These are phyloP conservation scores for Solanum hybrid DNA, from an alignment of 305 asterid genomes.

Conservation along the genomic window DNA sequence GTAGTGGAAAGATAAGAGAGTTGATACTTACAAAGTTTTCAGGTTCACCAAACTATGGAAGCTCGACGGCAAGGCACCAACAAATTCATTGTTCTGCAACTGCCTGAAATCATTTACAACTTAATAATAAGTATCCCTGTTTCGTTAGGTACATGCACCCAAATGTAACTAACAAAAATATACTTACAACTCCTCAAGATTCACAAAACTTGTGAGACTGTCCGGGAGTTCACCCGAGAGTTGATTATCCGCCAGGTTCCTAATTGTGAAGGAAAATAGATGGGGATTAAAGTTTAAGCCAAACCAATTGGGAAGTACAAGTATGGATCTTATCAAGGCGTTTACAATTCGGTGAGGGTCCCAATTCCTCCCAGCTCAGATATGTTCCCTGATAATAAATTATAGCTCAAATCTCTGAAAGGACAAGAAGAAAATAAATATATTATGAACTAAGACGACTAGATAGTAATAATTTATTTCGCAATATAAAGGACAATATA, in stretches of 20 bases:
- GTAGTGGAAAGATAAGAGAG: not conserved
- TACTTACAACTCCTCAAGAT: conserved; percentile 2
- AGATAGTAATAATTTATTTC: not conserved
- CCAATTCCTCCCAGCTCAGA: not conserved
- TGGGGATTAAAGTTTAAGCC: not conserved
- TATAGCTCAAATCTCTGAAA: conserved; percentile 4
- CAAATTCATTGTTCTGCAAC: conserved; percentile 1
- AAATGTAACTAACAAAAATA: not conserved
- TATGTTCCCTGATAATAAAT: conserved; percentile 3
- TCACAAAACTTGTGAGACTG: not conserved
- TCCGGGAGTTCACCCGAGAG: not conserved
- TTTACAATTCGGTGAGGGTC: not conserved
- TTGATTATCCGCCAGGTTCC: not conserved
- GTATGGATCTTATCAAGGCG: not conserved
- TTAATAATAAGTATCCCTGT: not conserved
- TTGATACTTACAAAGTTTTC: not conserved
- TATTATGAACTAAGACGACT: not conserved
- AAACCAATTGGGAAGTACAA: not conserved
- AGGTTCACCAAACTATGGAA: not conserved
- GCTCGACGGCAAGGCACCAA: not conserved
- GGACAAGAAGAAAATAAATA: not conserved
- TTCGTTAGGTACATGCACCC: not conserved
- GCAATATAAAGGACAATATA: not conserved
- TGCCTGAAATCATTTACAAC: conserved; percentile 2
- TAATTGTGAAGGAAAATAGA: not conserved